These are phyloP conservation scores for Fusarium poae DNA, from an alignment of 2,329 filamentous ascomycete species.

Conservation along the genomic window DNA sequence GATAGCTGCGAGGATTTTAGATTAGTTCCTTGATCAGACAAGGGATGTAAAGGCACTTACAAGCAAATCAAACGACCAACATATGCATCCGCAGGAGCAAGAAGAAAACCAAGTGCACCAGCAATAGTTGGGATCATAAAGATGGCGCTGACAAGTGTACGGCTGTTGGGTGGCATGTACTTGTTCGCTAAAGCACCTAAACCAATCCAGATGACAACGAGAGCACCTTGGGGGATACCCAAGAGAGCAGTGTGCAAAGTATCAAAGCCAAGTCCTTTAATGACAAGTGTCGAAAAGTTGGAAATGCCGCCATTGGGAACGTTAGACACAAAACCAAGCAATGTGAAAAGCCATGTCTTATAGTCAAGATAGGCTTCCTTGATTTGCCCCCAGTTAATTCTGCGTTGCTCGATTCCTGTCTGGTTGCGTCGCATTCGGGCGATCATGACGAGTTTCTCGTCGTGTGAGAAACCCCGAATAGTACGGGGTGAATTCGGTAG, in stretches of 20 bases:
- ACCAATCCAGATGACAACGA: constrained; percentile 57
- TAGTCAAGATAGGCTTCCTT: constrained; percentile 68
- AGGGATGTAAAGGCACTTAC: constrained; percentile 43
- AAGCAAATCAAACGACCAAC: constrained; percentile 69
- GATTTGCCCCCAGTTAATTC: constrained; percentile 67
- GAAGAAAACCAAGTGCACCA: constrained; percentile 69
- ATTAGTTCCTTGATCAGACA: rapidly evolving
- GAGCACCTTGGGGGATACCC: constrained; percentile 55
- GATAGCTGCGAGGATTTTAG: constrained; percentile 43
- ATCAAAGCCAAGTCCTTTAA: constrained; percentile 68
- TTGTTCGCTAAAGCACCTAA: constrained; percentile 57
- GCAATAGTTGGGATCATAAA: constrained; percentile 71
- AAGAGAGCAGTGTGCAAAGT: constrained; percentile 55
- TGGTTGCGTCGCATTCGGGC: constrained; percentile 68
- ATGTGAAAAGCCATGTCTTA: constrained; percentile 70
- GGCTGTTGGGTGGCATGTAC: constrained; percentile 60
- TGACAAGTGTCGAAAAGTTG: constrained; percentile 72
- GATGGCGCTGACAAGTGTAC: constrained; percentile 66
- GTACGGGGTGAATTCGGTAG: constrained; percentile 70
- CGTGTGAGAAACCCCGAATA: constrained; percentile 62
- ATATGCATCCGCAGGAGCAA: constrained; percentile 63
- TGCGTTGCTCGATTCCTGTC: constrained; percentile 70
- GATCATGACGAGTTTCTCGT: constrained; percentile 67
- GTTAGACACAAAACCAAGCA: constrained; percentile 66
- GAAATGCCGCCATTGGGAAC: constrained; percentile 70